Evolutionary conservation across 1,284 basidiomycete species (phyloP).

Genomic region (Bjerkandera adusta): DNA sequence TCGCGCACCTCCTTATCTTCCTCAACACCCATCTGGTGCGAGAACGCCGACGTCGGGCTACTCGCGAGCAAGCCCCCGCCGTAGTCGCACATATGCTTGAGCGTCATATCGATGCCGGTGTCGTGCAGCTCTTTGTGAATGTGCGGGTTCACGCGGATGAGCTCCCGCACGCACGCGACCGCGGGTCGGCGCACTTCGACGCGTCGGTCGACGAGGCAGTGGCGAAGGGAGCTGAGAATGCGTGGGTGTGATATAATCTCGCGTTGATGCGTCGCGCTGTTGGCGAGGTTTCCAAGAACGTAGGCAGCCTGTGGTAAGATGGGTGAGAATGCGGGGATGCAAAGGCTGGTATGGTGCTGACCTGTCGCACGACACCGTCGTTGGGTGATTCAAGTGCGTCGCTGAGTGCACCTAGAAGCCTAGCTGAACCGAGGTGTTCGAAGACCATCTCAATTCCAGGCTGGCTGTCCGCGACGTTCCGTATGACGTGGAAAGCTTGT

Average conservation of each 20-base stretch:
- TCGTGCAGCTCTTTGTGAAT: conserved; percentile 38
- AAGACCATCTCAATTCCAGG: conserved; percentile 61
- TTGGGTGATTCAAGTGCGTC: conserved; percentile 44
- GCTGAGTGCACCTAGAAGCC: conserved; percentile 44
- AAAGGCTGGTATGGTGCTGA: conserved; percentile 23
- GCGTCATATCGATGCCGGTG: conserved; percentile 41
- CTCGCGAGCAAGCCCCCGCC: conserved; percentile 30
- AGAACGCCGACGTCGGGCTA: conserved; percentile 28
- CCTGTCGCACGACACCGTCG: conserved; percentile 54
- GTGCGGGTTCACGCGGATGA: conserved; percentile 38
- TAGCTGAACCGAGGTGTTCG: conserved; percentile 44
- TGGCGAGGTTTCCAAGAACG: conserved; percentile 63
- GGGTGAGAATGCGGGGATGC: neutral
- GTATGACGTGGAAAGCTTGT: conserved; percentile 61
- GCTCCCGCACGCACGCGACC: conserved; percentile 52
- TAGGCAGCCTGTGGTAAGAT: conserved; percentile 45
- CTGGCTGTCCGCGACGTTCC: conserved; percentile 62
- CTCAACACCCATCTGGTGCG: conserved; percentile 32
- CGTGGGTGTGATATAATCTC: conserved; percentile 47
- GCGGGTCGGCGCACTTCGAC: conserved; percentile 59
- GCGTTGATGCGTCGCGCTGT: conserved; percentile 46
- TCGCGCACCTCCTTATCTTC: conserved; percentile 58
- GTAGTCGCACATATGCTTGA: conserved; percentile 53
- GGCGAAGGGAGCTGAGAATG: conserved; percentile 51
- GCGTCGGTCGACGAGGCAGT: conserved; percentile 53